These are phyloP conservation scores for Tylopilus subfusipes DNA, from an alignment of 768 basidiomycete genomes.

Conservation along the genomic window DNA sequence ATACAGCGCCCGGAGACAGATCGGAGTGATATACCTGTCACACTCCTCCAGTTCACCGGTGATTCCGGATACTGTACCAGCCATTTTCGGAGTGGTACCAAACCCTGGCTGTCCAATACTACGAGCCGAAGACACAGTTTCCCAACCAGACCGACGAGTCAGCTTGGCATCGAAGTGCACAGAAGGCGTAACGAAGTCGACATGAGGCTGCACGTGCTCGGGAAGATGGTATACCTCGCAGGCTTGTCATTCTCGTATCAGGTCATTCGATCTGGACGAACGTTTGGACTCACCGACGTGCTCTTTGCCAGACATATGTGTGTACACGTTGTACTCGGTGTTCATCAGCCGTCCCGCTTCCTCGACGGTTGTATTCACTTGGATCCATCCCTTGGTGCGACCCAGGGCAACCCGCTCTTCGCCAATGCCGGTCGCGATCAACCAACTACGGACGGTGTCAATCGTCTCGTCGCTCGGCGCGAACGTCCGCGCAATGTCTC, in stretches of 20 bases:
- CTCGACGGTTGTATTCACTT: constrained; percentile 25
- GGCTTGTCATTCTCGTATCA: constrained; percentile 12
- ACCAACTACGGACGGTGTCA: constrained; percentile 23
- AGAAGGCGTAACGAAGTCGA: constrained; percentile 36
- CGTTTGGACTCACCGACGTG: constrained; percentile 22
- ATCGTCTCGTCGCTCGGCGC: constrained; percentile 22
- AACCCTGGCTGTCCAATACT: constrained; percentile 16
- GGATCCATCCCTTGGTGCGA: constrained; percentile 25
- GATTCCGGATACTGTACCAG: constrained; percentile 11
- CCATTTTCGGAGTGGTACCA: constrained; percentile 12
- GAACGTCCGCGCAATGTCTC: constrained; percentile 23
- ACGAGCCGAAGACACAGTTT: background rate
- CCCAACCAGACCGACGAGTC: constrained; percentile 13
- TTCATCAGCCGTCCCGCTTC: constrained; percentile 34
- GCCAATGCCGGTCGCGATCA: constrained; percentile 24
- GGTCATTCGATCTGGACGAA: background rate
- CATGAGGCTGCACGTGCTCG: constrained; percentile 27
- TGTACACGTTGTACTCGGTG: constrained; percentile 32
- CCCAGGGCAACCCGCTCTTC: constrained; percentile 16
- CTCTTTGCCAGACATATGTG: constrained; percentile 26
- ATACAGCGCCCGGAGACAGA: constrained; percentile 30
- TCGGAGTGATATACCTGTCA: constrained; percentile 28
- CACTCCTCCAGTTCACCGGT: constrained; percentile 18
- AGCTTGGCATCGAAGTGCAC: constrained; percentile 32
- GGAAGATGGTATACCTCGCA: constrained; percentile 35